These are phyloP conservation scores for Mycoemilia scoparia DNA, from an alignment of 192 early-diverging fungal genomes.

Conservation along the genomic window DNA sequence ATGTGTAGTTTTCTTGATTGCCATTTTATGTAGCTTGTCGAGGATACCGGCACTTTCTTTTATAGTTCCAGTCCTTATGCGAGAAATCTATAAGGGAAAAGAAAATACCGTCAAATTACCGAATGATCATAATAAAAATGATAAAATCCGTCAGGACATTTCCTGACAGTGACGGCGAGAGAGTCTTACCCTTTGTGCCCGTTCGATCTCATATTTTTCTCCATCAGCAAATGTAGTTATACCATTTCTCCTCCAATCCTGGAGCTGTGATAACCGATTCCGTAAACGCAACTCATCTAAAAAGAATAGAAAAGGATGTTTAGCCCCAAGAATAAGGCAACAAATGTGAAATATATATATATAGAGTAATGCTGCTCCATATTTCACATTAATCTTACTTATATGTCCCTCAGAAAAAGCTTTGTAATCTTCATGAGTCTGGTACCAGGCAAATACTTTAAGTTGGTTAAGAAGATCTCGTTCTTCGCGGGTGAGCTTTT, in stretches of 20 bases:
- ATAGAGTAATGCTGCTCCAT: background rate
- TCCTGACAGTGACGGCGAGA: conserved; percentile 13
- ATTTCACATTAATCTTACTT: conserved; percentile 37
- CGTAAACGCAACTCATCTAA: conserved; percentile 55
- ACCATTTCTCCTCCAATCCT: conserved; percentile 83
- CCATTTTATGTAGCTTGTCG: conserved; percentile 22
- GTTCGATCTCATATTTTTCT: conserved; percentile 54
- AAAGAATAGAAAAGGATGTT: no score
- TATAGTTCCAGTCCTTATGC: conserved; percentile 15
- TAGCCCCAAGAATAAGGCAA: no score
- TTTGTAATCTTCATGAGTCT: conserved; percentile 66
- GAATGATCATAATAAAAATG: background rate
- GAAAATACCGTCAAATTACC: background rate
- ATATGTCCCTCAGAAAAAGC: conserved; percentile 55
- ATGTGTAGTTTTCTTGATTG: conserved; percentile 5
- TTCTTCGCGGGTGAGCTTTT: conserved; percentile 72
- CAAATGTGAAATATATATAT: no score
- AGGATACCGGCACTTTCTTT: conserved; percentile 25
- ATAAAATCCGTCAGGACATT: background rate
- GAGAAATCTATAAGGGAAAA: conserved; percentile 1
- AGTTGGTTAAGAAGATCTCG: conserved; percentile 60
- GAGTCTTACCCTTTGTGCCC: conserved; percentile 27
- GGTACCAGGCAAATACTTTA: conserved; percentile 75
- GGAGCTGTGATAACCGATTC: conserved; percentile 63
- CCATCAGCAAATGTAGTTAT: conserved; percentile 55